Conservation (phyloP, 2,329 filamentous ascomycete species). For the Rosellinia necatrix region DNA sequence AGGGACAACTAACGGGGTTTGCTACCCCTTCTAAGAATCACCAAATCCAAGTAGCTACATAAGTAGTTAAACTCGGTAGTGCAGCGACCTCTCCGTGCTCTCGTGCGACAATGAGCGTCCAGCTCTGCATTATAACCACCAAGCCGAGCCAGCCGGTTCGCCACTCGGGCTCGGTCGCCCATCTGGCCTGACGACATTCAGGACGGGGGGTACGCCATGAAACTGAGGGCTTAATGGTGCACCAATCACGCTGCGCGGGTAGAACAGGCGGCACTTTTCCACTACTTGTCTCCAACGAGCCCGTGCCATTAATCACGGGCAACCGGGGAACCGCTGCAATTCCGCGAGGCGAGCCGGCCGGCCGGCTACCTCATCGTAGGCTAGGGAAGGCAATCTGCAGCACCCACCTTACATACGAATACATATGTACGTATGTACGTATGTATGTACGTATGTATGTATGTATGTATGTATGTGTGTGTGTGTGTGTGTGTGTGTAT, state of each 20-base stretch:
- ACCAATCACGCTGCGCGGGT: background rate
- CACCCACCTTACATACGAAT: too few species aligned
- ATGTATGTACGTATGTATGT: too few species aligned
- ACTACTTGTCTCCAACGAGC: background rate
- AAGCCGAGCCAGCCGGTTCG: background rate
- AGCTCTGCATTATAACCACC: background rate
- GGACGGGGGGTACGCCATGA: background rate
- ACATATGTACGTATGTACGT: too few species aligned
- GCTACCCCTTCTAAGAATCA: too few species aligned
- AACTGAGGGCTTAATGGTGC: background rate
- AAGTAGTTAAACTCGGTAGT: too few species aligned
- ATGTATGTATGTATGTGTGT: too few species aligned
- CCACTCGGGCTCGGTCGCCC: background rate
- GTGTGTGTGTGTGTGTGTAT: too few species aligned
- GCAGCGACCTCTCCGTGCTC: too few species aligned
- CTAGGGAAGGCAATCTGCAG: too few species aligned
- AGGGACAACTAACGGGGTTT: too few species aligned
- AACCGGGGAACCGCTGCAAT: background rate
- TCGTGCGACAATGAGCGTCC: background rate
- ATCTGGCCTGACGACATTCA: background rate
- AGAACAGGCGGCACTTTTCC: background rate
- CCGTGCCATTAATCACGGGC: too few species aligned
- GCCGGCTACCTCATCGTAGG: constrained; percentile 18
- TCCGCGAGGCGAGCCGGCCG: constrained; percentile 6
- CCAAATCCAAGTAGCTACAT: too few species aligned